Base-by-base conservation (phyloP, 83 land plant species). In the Picea engelmannii region DNA sequence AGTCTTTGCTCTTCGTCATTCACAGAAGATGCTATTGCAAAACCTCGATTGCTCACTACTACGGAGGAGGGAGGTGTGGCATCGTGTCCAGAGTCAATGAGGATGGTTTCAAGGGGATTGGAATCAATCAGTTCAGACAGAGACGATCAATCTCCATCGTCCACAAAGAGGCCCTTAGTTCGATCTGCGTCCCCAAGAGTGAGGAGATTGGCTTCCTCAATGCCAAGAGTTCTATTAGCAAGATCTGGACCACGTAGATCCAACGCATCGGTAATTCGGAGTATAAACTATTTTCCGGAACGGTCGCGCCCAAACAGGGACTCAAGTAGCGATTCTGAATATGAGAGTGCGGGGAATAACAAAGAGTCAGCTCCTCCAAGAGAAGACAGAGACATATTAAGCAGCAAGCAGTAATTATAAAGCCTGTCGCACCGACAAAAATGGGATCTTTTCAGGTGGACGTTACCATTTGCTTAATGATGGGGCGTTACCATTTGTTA, bases 151-250 rank as follows among this genome's bases (percentile, higher is more conserved):
- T 63, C 89, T 52, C 35, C 78, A 49, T 83, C 44, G 17, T 88
- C 86, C 81, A 90, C 91, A 85, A 92, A 92, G 68, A 84, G 95
- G 27, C 59, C 89, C 65, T 31, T 85, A 23, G 58, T 86, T 66
- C 82, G 95, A 81, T 90, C 92, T 70, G 86, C 92, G 69, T 63
- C 92, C 21, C 91, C 95, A 47, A 74, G 55, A 55, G 25, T 25
- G 49, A 90, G 89, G 85, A 78, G 95, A 78, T 92, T 92, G 77
- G 92, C 95, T 74, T 92, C 95, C 75, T 92, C 95, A 77, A 90
- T 92, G 95, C 79, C 92, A 17, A 84, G 91, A 65, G 78, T 92
- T 10, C 95, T 90, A 76, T 90, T 92, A 73, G 95, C 90, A 31
- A 83, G 88, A 71, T 76, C 84, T 73, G 92, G 92, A 74, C 88